Conservation (phyloP, 129 eudicot genomes). For the Deinandra increscens region DNA sequence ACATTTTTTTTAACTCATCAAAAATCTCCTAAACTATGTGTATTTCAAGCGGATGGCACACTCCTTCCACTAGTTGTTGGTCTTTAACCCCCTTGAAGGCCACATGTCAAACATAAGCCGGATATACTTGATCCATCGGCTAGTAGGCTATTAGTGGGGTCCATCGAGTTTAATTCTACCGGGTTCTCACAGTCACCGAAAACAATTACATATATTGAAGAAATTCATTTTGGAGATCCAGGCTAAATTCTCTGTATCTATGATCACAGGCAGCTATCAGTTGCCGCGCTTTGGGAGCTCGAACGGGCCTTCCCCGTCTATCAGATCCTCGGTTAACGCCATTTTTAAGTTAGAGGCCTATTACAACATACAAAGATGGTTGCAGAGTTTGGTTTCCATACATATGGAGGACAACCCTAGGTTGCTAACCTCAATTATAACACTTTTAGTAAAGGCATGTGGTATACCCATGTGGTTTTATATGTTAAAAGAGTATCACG, state of each 20-base stretch:
- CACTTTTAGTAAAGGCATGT: too few relatives aligned
- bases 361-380: constrained; percentile 16
- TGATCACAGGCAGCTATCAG: constrained; percentile 64
- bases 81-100: neutral
- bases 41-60: neutral
- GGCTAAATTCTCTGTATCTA: constrained; percentile 3
- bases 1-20: neutral
- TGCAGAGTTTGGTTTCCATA: too few relatives aligned
- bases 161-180: neutral
- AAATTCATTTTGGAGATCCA: neutral
- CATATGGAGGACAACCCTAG: too few relatives aligned
- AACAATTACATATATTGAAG: neutral
- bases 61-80: neutral
- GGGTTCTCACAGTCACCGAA: neutral
- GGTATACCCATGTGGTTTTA: too few relatives aligned
- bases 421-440: too few relatives aligned
- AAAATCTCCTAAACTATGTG: neutral
- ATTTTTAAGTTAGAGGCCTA: constrained; percentile 47
- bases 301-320: constrained; percentile 73
- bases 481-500: too few relatives aligned
- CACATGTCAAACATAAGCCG: neutral
- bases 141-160: too few relatives aligned
- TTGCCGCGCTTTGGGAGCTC: constrained; percentile 83
- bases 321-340: constrained; percentile 61
- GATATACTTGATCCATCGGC: neutral